Evolutionary conservation across 179 eudicot species (phyloP).

Genomic region (Actinidia chinensis): DNA sequence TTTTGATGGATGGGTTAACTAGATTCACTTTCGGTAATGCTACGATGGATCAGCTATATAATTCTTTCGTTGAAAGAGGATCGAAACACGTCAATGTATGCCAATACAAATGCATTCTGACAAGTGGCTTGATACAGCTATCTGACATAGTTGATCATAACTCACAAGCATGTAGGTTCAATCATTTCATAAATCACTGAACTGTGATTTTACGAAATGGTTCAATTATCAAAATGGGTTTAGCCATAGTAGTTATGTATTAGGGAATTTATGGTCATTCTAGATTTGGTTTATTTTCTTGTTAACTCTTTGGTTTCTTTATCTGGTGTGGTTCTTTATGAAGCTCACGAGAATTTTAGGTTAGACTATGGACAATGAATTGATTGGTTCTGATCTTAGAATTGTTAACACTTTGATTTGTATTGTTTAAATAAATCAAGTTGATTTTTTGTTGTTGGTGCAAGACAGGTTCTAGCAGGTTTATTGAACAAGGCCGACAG

Average conservation of each 20-base stretch:
- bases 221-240: neutral
- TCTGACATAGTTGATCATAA: no score
- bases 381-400: constrained; percentile 8
- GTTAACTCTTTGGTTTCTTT: neutral
- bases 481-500: constrained; percentile 60
- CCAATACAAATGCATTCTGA: neutral
- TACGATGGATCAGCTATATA: constrained; percentile 8
- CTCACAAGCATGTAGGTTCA: neutral
- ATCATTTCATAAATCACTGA: neutral
- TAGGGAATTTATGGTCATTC: neutral
- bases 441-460: neutral
- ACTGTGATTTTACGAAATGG: neutral
- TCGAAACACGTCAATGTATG: neutral
- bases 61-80: neutral
- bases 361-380: neutral
- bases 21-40: neutral
- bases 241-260: neutral
- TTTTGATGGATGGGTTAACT: neutral
- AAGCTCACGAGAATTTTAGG: neutral
- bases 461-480: constrained; percentile 60
- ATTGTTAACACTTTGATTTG: neutral
- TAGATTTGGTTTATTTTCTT: neutral
- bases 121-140: neutral
- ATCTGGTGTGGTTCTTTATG: neutral
- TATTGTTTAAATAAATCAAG: neutral